Conservation (phyloP, 225 moss, liverwort and hornwort genomes). For the Polytrichum formosum region DNA sequence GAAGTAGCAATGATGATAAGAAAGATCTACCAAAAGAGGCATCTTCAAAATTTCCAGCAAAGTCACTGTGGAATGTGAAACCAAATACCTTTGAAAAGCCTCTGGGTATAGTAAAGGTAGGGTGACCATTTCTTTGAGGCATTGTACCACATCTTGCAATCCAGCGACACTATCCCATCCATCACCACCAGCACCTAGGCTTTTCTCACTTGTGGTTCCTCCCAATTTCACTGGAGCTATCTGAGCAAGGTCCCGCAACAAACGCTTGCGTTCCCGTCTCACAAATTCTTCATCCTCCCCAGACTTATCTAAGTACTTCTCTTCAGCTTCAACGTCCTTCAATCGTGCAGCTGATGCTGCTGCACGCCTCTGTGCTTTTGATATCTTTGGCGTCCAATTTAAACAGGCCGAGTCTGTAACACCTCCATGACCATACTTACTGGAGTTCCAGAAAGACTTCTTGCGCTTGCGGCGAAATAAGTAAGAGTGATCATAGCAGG, state of each 20-base stretch:
- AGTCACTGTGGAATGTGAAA: not conserved
- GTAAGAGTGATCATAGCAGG: constrained; percentile 72
- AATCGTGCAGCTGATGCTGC: constrained; percentile 61
- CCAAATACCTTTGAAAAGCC: constrained; percentile 49
- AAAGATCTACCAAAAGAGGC: no score
- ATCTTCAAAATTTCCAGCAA: no score
- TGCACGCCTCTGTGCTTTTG: constrained; percentile 60
- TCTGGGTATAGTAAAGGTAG: constrained; percentile 76
- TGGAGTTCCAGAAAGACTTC: constrained; percentile 54
- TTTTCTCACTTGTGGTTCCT: constrained; percentile 29
- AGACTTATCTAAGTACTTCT: constrained; percentile 69
- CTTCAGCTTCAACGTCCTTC: constrained; percentile 77
- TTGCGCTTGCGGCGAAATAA: constrained; percentile 64
- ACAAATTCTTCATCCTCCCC: constrained; percentile 87
- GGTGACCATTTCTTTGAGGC: constrained; percentile 79
- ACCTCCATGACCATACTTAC: constrained; percentile 22
- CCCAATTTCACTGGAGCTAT: constrained; percentile 72
- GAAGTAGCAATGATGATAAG: no score
- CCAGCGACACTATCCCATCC: constrained; percentile 84
- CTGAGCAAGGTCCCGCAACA: constrained; percentile 75
- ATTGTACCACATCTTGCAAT: constrained; percentile 71
- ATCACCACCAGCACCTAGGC: constrained; percentile 39
- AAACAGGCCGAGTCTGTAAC: constrained; percentile 28
- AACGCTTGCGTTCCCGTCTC: constrained; percentile 72
- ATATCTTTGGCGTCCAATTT: constrained; percentile 39